phyloP scores from a whole-genome alignment of 2,329 filamentous ascomycete genomes.

The Penicillium oxalicum region DNA sequence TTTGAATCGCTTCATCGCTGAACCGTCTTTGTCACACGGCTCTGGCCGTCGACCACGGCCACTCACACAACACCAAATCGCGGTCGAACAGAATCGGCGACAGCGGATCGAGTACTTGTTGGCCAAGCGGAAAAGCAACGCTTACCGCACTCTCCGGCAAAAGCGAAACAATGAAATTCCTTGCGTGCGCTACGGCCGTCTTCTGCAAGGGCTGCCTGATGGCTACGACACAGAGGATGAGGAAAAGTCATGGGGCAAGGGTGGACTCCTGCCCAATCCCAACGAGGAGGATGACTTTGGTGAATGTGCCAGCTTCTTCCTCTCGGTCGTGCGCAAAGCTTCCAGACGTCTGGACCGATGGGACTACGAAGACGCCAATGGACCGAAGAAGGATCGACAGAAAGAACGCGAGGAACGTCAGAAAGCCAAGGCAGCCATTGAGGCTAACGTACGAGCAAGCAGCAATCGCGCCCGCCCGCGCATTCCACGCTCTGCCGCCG shows the following conservation, averaged over 20 bases:
- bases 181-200: slow-evolving; percentile 37
- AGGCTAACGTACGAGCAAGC: slow-evolving; percentile 18
- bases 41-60: slow-evolving; percentile 41
- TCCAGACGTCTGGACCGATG: slow-evolving; percentile 41
- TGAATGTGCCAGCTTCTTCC: slow-evolving; percentile 42
- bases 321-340: slow-evolving; percentile 40
- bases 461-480: slow-evolving; percentile 16
- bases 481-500: slow-evolving; percentile 14
- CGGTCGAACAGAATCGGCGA: slow-evolving; percentile 45
- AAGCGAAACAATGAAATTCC: slow-evolving; percentile 37
- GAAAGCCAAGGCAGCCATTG: slow-evolving; percentile 22
- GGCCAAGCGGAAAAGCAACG: slow-evolving; percentile 37
- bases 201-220: slow-evolving; percentile 39
- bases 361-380: slow-evolving; percentile 40
- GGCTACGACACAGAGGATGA: slow-evolving; percentile 46
- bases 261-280: slow-evolving; percentile 38
- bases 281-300: slow-evolving; percentile 44
- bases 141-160: slow-evolving; percentile 33
- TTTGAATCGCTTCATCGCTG: slow-evolving; percentile 37
- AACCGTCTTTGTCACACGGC: slow-evolving; percentile 26
- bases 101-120: slow-evolving; percentile 45
- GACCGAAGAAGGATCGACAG: slow-evolving; percentile 34
- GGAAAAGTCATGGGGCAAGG: slow-evolving; percentile 38
- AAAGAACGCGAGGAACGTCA: slow-evolving; percentile 35
- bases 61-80: slow-evolving; percentile 46